Percentiles rank a stretch among this genome's conserved stretches.
phyloP scores from a whole-genome alignment of 176 grass and related monocot species.

The Secale cereale region DNA sequence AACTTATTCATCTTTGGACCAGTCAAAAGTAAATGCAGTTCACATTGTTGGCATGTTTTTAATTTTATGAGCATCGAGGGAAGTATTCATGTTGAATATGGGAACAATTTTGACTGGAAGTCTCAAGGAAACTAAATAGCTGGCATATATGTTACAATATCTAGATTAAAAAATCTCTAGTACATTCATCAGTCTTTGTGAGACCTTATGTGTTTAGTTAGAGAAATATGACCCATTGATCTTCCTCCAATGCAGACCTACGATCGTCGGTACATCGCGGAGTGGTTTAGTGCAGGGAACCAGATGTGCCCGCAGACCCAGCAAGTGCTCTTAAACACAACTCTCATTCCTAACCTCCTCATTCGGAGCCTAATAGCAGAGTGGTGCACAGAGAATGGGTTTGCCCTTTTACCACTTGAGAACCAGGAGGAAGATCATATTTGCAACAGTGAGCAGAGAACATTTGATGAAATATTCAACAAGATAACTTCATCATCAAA shows the following conservation, averaged over 20 bases:
- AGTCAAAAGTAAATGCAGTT: background rate
- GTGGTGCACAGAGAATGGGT: constrained; percentile 59
- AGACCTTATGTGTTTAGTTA: background rate
- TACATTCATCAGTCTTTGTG: background rate
- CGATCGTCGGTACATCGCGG: constrained; percentile 61
- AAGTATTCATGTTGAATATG: background rate
- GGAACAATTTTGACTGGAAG: background rate
- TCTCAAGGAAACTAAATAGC: constrained; percentile 1
- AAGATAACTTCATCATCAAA: constrained; percentile 53
- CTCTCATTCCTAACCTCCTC: constrained; percentile 58
- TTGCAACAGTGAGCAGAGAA: constrained; percentile 45
- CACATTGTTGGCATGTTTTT: background rate
- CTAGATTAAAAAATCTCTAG: background rate
- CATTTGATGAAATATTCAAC: constrained; percentile 51
- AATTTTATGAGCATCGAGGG: background rate
- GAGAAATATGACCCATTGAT: constrained; percentile 6
- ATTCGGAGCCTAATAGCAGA: constrained; percentile 60
- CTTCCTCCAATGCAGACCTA: constrained; percentile 61
- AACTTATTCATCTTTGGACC: background rate
- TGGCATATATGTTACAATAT: background rate
- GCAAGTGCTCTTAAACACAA: constrained; percentile 54
- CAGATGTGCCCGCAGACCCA: constrained; percentile 62
- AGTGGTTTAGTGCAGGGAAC: constrained; percentile 67
- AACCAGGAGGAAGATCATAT: constrained; percentile 33
- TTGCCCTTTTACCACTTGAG: constrained; percentile 36